A percentile compares a stretch with the other conserved stretches of the same genome.
Evolutionary conservation across 352 stramenopile species (phyloP).

Genomic region (Globisporangium echinulatum): DNA sequence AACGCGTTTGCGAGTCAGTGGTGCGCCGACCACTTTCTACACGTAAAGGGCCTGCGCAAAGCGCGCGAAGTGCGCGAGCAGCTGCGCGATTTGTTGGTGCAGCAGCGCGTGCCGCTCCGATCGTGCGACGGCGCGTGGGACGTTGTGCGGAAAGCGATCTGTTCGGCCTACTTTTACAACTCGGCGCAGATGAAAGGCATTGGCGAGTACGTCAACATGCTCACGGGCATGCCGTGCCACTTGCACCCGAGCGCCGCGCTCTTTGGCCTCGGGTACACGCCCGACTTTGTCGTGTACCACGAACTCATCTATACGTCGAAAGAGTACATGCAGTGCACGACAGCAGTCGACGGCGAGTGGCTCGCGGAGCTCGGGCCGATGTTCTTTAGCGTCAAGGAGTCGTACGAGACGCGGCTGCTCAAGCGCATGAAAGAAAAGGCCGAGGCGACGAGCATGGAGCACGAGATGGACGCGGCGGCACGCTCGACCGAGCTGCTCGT

Average conservation of each 20-base stretch:
- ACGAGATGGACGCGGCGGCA: constrained; percentile 56
- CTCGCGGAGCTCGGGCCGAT: constrained; percentile 98
- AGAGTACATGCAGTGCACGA: constrained; percentile 97
- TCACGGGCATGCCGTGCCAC: constrained; percentile 96
- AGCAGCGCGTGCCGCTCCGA: constrained; percentile 89
- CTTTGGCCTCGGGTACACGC: constrained; percentile 97
- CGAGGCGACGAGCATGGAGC: constrained; percentile 72
- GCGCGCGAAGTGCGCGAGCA: constrained; percentile 92
- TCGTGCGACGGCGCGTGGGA: constrained; percentile 94
- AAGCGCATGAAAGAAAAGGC: constrained; percentile 86
- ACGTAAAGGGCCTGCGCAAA: constrained; percentile 93
- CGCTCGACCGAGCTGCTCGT: constrained; percentile 14
- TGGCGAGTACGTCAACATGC: constrained; percentile 99
- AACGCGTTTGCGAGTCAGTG: constrained; percentile 95
- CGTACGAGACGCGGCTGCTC: constrained; percentile 89
- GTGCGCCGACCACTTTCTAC: constrained; percentile 96
- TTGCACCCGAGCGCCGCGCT: constrained; percentile 97
- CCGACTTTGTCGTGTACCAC: constrained; percentile 99
- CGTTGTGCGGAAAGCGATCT: constrained; percentile 97
- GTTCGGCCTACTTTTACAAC: constrained; percentile 99
- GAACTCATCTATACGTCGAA: constrained; percentile 99
- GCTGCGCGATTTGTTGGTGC: constrained; percentile 98
- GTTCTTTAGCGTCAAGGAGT: constrained; percentile 99
- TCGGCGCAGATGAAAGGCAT: constrained; percentile 98
- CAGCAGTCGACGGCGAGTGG: constrained; percentile 98